These are phyloP conservation scores for Hypoxylon intermedium DNA, from an alignment of 495 filamentous ascomycete genomes.

Conservation along the genomic window DNA sequence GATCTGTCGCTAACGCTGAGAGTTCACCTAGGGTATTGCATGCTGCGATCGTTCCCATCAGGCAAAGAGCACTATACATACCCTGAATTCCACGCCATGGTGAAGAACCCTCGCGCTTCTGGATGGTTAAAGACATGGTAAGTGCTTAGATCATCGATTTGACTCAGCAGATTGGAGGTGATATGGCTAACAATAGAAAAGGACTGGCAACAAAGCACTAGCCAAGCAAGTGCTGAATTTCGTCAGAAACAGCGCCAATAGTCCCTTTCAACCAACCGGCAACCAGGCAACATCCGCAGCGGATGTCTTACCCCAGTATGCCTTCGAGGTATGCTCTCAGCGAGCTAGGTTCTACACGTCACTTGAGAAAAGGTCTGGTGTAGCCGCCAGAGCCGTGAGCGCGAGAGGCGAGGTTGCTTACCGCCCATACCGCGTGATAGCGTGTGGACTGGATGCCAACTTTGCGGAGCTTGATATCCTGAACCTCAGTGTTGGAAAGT, in stretches of 20 bases:
- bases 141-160: conserved; percentile 16
- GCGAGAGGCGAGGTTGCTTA: neutral
- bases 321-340: conserved; percentile 28
- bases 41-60: conserved; percentile 55
- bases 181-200: conserved; percentile 17
- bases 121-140: conserved; percentile 47
- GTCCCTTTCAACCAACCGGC: conserved; percentile 34
- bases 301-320: conserved; percentile 31
- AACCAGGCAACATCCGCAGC: conserved; percentile 30
- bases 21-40: conserved; percentile 62
- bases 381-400: neutral
- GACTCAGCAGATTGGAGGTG: neutral
- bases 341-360: conserved; percentile 19
- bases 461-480: conserved; percentile 43
- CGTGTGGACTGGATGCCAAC: conserved; percentile 8
- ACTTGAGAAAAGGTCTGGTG: conserved; percentile 10
- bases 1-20: conserved; percentile 58
- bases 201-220: conserved; percentile 31
- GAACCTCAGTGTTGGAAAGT: conserved; percentile 52
- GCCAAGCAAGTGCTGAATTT: conserved; percentile 35
- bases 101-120: conserved; percentile 45
- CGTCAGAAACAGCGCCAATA: conserved; percentile 23
- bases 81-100: conserved; percentile 58
- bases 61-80: conserved; percentile 49
- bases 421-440: conserved; percentile 9